These are phyloP conservation scores for Kuraishia ogatae DNA, from an alignment of 805 yeast species.

Conservation along the genomic window DNA sequence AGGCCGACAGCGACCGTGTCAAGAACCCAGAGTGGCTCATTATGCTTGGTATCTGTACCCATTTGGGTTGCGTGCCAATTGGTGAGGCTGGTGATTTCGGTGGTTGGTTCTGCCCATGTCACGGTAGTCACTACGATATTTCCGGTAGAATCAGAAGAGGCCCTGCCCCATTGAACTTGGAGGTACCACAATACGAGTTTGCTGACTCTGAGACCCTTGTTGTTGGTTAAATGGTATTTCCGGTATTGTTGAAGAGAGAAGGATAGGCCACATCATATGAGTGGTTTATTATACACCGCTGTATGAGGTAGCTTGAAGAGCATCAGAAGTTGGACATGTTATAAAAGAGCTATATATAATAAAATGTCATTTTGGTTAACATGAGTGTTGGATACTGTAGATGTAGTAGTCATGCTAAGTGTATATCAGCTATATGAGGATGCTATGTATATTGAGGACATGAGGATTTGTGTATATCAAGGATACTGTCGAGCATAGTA, in stretches of 20 bases:
- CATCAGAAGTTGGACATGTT: not conserved
- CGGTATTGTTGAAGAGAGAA: not conserved
- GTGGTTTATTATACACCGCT: not conserved
- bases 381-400: too few relatives aligned
- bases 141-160: slow-evolving; percentile 99
- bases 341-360: not conserved
- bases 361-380: not conserved
- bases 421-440: too few relatives aligned
- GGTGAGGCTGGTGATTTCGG: slow-evolving; percentile 99
- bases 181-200: slow-evolving; percentile 87
- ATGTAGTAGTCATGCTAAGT: not conserved
- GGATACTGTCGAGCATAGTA: too few relatives aligned
- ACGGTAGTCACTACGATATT: slow-evolving; percentile 99
- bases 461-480: too few relatives aligned
- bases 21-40: slow-evolving; percentile 96
- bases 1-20: slow-evolving; percentile 87
- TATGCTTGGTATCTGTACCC: slow-evolving; percentile 99
- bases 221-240: slow-evolving; percentile 56
- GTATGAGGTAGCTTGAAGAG: not conserved
- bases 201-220: slow-evolving; percentile 72
- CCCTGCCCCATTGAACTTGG: slow-evolving; percentile 98
- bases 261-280: not conserved
- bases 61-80: slow-evolving; percentile 99
- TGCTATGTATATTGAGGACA: too few relatives aligned
- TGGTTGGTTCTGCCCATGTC: slow-evolving; percentile 99